Conservation (phyloP, 306 rosid species). For the Gillenia trifoliata region DNA sequence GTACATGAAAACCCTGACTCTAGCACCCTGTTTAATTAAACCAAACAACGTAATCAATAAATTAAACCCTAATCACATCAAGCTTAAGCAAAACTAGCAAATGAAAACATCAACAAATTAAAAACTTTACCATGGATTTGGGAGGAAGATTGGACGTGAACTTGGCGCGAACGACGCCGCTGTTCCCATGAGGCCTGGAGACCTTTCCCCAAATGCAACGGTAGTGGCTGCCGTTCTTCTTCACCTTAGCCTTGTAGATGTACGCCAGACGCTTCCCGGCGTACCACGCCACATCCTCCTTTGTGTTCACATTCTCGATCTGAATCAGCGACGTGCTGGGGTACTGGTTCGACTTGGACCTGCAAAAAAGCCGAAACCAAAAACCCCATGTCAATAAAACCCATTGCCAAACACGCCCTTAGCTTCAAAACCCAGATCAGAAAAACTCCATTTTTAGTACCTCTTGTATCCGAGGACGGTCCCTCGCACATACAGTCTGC, state of each 20-base stretch:
- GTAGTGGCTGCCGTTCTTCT: slow-evolving; percentile 66
- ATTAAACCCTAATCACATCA: not conserved
- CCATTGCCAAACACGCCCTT: not conserved
- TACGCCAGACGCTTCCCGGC: slow-evolving; percentile 73
- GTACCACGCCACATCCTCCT: slow-evolving; percentile 79
- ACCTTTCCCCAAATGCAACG: slow-evolving; percentile 91
- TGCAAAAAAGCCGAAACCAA: not conserved
- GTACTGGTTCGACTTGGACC: slow-evolving; percentile 82
- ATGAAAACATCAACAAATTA: not conserved
- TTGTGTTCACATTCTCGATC: slow-evolving; percentile 74
- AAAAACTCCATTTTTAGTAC: slow-evolving; percentile 19
- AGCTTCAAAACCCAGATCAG: not conserved
- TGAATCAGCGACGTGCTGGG: slow-evolving; percentile 67
- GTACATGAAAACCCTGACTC: slow-evolving; percentile 75
- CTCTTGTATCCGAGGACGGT: slow-evolving; percentile 84
- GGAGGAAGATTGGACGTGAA: slow-evolving; percentile 85
- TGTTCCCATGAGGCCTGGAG: slow-evolving; percentile 77
- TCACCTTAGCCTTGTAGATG: slow-evolving; percentile 76
- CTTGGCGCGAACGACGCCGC: slow-evolving; percentile 74
- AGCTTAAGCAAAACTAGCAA: not conserved
- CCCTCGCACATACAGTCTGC: slow-evolving; percentile 73
- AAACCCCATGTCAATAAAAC: not conserved
- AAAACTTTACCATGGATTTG: slow-evolving; percentile 59
- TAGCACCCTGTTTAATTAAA: slow-evolving; percentile 48
- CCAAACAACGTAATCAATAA: slow-evolving; percentile 12